Base-by-base conservation (phyloP, 768 basidiomycete genomes). In the Mycena rosella region DNA sequence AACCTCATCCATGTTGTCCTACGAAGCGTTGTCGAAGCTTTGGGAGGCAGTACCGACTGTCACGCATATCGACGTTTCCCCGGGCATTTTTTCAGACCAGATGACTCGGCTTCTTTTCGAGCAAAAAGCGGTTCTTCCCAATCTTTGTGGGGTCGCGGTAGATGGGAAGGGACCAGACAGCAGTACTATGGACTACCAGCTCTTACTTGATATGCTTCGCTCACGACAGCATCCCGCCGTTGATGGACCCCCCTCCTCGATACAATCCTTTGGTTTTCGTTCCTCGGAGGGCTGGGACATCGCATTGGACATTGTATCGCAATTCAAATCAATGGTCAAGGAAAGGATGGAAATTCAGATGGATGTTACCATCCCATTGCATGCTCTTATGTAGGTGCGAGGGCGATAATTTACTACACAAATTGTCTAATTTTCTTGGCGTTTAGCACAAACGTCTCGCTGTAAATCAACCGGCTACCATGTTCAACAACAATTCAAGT, bases 11-110 rank as follows among this genome's bases (percentile, higher is more conserved):
- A 5, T 10, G 24, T 13, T 42, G 20, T 40, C 54, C 17, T 40
- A 24, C 38, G 54, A 42, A 42, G 24, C 13, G 26, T 29, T 56
- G 18, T 40, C 29, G 24, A 26, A 24, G 6, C 54, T 56, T 14
- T 56, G 54, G 36, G 38, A 56, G 27, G 54, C 54, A 8, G 54
- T 56, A 18, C 54, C 38, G 11, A 56, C 36, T 13, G 54, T 40
- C 38, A 42, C 38, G 1, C 54, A 56, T 15, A 40, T 56, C 38
- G 38, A 40, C 24, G 36, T 42, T 40, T 42, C 38, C 54, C 54
- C 54, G 5, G 40, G 38, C 40, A 42, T 42, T 18, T 56, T 56
- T 26, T 56, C 36, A 24, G 36, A 56, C 54, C 36, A 56, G 8
- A 56, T 40, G 53, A 56, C 26, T 5, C 54, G 38, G 24, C 38